These are phyloP conservation scores for Mycena rebaudengoi DNA, from an alignment of 768 basidiomycete species.

Conservation along the genomic window DNA sequence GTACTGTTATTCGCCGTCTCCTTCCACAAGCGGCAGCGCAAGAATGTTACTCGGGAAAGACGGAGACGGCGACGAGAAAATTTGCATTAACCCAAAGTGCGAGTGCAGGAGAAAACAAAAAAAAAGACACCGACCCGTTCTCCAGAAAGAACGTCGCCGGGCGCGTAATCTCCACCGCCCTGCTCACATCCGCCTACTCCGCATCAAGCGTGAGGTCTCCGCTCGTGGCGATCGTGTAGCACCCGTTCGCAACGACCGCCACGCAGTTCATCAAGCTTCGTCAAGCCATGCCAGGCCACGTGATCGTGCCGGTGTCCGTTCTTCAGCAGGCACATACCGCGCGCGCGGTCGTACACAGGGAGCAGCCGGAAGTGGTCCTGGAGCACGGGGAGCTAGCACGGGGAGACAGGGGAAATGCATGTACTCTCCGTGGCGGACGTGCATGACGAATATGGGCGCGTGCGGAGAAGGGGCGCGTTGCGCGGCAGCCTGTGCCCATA, in stretches of 20 bases:
- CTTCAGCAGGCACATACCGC: constrained; percentile 36
- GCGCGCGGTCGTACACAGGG: constrained; percentile 15
- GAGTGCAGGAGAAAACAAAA: background rate
- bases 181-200: constrained; percentile 44
- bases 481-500: constrained; percentile 36
- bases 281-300: no score
- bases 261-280: no score
- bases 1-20: no score
- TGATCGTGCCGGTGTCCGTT: constrained; percentile 45
- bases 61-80: background rate
- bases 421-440: constrained; percentile 46
- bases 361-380: constrained; percentile 35
- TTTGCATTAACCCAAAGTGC: no score
- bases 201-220: constrained; percentile 41
- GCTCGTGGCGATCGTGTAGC: constrained; percentile 42
- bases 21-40: no score
- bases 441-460: constrained; percentile 43
- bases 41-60: background rate
- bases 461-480: constrained; percentile 40
- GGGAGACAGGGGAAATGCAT: constrained; percentile 35
- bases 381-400: constrained; percentile 31
- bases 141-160: constrained; percentile 51
- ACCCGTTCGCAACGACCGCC: no score
- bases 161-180: constrained; percentile 50
- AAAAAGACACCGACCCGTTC: constrained; percentile 47